A percentile compares a stretch with the other conserved stretches of the same genome.
These are phyloP conservation scores for Boletellus ananas DNA, from an alignment of 768 basidiomycete species.

Conservation along the genomic window DNA sequence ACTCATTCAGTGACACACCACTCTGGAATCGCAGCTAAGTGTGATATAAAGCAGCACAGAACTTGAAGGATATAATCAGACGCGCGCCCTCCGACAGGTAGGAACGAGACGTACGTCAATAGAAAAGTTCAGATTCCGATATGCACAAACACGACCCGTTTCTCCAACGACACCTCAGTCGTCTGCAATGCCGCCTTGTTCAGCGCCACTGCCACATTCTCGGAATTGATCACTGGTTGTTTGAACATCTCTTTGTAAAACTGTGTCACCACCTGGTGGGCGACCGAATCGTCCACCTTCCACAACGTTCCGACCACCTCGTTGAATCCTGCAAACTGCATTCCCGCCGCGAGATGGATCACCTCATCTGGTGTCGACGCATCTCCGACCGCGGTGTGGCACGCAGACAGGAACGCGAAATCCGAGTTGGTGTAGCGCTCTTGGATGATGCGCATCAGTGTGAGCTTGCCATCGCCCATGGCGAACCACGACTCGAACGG, in stretches of 20 bases:
- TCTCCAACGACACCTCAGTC: no score
- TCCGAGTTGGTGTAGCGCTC: background rate
- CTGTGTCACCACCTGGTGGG: background rate
- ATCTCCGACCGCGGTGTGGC: background rate
- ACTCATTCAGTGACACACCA: no score
- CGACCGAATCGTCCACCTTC: background rate
- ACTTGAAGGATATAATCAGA: no score
- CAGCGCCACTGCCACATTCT: no score
- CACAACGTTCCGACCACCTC: background rate
- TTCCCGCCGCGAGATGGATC: background rate
- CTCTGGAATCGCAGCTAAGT: no score
- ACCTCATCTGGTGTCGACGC: background rate
- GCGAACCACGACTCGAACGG: background rate
- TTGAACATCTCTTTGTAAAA: background rate
- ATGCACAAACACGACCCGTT: no score
- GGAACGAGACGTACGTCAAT: no score
- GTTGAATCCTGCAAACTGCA: background rate
- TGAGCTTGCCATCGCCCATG: background rate
- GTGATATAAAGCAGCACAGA: no score
- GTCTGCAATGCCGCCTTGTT: no score
- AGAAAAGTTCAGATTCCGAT: no score
- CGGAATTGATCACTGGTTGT: background rate
- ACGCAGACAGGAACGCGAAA: background rate
- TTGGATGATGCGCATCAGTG: background rate
- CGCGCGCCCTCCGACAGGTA: no score